Evolutionary conservation across 129 eudicot species (phyloP).

Genomic region (sunflower (Helianthus annuus)): DNA sequence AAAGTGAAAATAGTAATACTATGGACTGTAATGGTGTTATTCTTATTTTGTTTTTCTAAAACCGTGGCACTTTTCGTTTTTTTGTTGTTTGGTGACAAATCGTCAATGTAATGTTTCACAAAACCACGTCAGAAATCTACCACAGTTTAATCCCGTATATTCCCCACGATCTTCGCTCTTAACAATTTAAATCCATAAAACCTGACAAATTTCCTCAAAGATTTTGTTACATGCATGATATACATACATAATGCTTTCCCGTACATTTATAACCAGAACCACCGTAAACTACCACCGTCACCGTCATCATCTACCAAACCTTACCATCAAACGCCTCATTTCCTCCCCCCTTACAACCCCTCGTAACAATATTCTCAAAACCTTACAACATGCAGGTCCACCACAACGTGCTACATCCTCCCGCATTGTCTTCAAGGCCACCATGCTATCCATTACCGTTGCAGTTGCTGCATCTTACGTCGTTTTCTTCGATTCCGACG

Average conservation of each 20-base stretch:
- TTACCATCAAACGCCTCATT: slow-evolving; percentile 32
- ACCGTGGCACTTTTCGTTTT: too few species aligned
- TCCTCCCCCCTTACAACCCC: slow-evolving; percentile 37
- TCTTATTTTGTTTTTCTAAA: too few species aligned
- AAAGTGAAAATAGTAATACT: too few species aligned
- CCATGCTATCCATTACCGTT: slow-evolving; percentile 49
- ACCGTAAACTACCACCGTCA: slow-evolving; percentile 27
- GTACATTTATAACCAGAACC: slow-evolving; percentile 19
- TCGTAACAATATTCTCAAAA: slow-evolving; percentile 13
- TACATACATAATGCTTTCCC: slow-evolving; percentile 21
- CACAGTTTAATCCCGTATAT: slow-evolving; percentile 19
- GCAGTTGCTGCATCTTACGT: slow-evolving; percentile 37
- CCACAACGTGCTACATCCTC: slow-evolving; percentile 30
- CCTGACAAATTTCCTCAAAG: neutral
- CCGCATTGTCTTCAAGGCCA: slow-evolving; percentile 46
- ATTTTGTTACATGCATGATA: slow-evolving; percentile 7
- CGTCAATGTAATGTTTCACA: neutral
- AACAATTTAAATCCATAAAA: neutral
- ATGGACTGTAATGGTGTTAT: too few species aligned
- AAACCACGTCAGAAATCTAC: neutral
- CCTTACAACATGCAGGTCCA: slow-evolving; percentile 28
- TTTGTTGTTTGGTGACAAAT: neutral
- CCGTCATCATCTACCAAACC: slow-evolving; percentile 22
- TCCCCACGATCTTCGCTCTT: slow-evolving; percentile 23
- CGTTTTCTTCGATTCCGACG: slow-evolving; percentile 18